Evolutionary conservation across 2,329 filamentous ascomycete genomes (phyloP).

Genomic region (Penicillium sp.): DNA sequence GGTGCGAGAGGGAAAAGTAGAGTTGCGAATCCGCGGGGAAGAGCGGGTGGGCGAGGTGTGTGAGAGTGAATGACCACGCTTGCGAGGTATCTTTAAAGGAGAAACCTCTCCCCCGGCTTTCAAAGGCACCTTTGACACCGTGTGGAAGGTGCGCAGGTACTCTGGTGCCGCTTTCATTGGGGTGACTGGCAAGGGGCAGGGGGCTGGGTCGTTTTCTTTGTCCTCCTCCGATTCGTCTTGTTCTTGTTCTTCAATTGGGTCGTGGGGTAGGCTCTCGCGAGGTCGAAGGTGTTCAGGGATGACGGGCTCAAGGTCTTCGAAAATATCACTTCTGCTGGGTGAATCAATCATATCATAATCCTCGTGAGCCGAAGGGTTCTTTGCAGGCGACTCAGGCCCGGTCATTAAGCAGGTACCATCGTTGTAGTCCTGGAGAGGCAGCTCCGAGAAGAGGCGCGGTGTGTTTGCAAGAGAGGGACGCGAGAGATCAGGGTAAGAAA

Average conservation of each 20-base stretch:
- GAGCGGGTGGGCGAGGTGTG: conserved; percentile 42
- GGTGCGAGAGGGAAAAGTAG: conserved; percentile 22
- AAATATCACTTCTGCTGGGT: conserved; percentile 17
- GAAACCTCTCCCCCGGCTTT: conserved; percentile 61
- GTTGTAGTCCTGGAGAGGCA: conserved; percentile 12
- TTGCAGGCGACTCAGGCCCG: conserved; percentile 11
- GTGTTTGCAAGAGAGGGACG: conserved; percentile 20
- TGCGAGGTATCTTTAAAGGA: conserved; percentile 46
- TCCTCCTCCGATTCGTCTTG: conserved; percentile 20
- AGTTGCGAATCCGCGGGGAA: conserved; percentile 30
- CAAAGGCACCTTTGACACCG: conserved; percentile 73
- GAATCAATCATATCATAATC: conserved; percentile 12
- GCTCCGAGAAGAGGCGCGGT: conserved; percentile 13
- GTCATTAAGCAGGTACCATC: conserved; percentile 12
- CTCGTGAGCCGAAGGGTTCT: conserved; percentile 5
- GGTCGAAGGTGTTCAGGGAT: conserved; percentile 1
- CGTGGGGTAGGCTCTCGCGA: background rate
- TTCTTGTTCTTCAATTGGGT: conserved; percentile 8
- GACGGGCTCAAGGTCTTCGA: conserved; percentile 22
- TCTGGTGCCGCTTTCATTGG: conserved; percentile 51
- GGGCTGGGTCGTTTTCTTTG: conserved; percentile 29
- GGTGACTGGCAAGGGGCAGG: conserved; percentile 47
- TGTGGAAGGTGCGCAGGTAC: conserved; percentile 63
- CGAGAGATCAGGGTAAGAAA: conserved; percentile 25
- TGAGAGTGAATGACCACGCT: conserved; percentile 54